Evolutionary conservation across 805 yeast species (phyloP).

Genomic region (Jamesozyma gamospora): DNA sequence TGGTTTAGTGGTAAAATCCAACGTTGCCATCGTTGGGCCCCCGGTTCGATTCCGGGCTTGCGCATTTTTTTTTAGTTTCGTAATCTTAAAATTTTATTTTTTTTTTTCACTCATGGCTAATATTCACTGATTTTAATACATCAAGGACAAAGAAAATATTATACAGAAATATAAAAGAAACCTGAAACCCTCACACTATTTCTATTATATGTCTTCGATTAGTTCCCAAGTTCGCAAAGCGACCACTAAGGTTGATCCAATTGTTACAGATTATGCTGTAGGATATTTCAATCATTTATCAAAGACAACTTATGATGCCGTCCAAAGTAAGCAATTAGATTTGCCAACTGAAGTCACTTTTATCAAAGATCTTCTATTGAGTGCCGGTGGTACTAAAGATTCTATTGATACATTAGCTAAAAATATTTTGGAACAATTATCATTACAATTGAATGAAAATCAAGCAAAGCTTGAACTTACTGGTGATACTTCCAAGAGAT

Average conservation of each 20-base stretch:
- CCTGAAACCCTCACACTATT: too few relatives aligned
- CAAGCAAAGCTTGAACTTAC: conserved; percentile 66
- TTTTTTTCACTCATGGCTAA: too few relatives aligned
- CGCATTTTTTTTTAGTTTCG: too few relatives aligned
- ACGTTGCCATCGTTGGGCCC: too few relatives aligned
- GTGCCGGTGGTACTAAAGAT: conserved; percentile 71
- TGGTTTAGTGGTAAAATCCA: too few relatives aligned
- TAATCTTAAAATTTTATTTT: background rate
- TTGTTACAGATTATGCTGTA: conserved; percentile 78
- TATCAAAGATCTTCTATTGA: conserved; percentile 50
- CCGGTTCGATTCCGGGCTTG: too few relatives aligned
- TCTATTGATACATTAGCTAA: conserved; percentile 43
- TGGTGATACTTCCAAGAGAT: conserved; percentile 81
- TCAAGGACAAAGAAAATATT: too few relatives aligned
- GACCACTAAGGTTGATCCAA: conserved; percentile 74
- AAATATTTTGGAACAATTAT: conserved; percentile 39
- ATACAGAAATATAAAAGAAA: too few relatives aligned
- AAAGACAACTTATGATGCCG: conserved; percentile 70
- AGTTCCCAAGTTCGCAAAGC: conserved; percentile 69
- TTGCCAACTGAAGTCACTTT: conserved; percentile 59
- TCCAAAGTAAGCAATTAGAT: conserved; percentile 62
- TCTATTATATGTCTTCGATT: conserved; percentile 29
- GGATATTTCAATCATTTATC: conserved; percentile 83
- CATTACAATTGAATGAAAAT: conserved; percentile 49
- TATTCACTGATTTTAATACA: background rate